Base-by-base conservation (phyloP, 306 rosid genomes). In the Canavalia ensiformis region DNA sequence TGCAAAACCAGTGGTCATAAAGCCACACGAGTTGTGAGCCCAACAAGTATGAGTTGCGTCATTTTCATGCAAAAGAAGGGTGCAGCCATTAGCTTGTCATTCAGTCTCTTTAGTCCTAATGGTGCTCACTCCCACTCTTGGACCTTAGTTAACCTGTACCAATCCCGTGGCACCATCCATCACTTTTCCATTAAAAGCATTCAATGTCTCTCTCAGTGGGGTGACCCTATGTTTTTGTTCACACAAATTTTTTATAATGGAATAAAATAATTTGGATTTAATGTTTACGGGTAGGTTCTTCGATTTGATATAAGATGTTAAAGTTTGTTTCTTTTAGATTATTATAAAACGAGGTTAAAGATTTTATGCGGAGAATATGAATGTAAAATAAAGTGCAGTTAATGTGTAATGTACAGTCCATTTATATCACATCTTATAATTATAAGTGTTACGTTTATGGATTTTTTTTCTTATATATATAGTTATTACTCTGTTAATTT, bases 151-250 rank as follows among this genome's bases (percentile, higher is more conserved):
- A 71, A 49, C 58, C n/a, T 39, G 67, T 76, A 71, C 46, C 83
- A 28, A 59, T 41, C 81, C 41, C 8, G 1, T 42, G 69, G 7
- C 71, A 46, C 70, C 74, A 74, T 79, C 87, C 68, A 72, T 76
- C 87, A 29, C 78, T 78, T 87, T 85, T 83, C 81, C 75, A 33
- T 60, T 82, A 55, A 80, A 83, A 80, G 74, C 82, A 83, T 74
- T 64, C 25, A 2, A 44, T 41, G 46, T 49, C 46, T 65, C 77
- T 73, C 81, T 62, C 78, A 9, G 34, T 1, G 1, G 11, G 18
- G 4, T 25, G 8, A 47, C 78, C 59, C 74, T 45, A 3, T 47
- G 33, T 57, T 39, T 58, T 78, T 72, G 72, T 78, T 80, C 84
- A 55, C 81, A 73, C 81, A 73, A 12, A 4, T 25, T 33, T 41